These are phyloP conservation scores for Vitis vinifera DNA, from an alignment of 164 flowering plant genomes.

Conservation along the genomic window DNA sequence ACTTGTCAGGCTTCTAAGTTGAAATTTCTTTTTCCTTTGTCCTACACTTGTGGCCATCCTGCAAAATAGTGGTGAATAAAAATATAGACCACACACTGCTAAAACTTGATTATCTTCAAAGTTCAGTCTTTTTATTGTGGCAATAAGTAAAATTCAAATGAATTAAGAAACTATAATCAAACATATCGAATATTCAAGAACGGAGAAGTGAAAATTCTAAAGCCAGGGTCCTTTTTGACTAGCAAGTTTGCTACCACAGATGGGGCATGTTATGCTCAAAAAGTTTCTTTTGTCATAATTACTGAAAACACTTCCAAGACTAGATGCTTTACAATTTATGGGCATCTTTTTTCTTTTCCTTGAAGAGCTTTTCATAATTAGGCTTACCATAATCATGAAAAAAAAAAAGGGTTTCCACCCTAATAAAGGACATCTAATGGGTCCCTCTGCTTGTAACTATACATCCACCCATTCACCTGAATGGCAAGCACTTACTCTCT, in stretches of 20 bases:
- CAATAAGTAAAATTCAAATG: too few relatives aligned
- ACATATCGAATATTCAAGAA: background rate
- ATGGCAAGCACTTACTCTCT: background rate
- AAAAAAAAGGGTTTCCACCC: constrained; percentile 11
- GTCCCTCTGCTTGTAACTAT: constrained; percentile 8
- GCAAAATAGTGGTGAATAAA: too few relatives aligned
- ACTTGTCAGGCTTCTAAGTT: too few relatives aligned
- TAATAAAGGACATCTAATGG: constrained; percentile 11
- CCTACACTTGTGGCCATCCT: too few relatives aligned
- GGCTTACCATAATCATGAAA: constrained; percentile 13
- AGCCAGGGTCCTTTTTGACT: constrained; percentile 12
- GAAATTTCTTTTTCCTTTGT: too few relatives aligned
- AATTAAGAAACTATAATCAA: background rate
- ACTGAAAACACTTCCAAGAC: background rate
- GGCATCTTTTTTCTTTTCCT: constrained; percentile 16
- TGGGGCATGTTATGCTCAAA: constrained; percentile 7
- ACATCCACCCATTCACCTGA: background rate
- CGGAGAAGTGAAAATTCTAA: constrained; percentile 6
- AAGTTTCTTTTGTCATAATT: constrained; percentile 15
- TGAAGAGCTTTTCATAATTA: constrained; percentile 27
- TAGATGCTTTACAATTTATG: constrained; percentile 14
- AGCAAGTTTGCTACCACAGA: constrained; percentile 9
- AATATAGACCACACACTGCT: too few relatives aligned
- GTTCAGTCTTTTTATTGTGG: too few relatives aligned
- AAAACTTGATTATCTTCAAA: too few relatives aligned